Evolutionary conservation across 2,329 filamentous ascomycete species (phyloP), one percentile per base, ranked within the genome.

Genomic region (Aureobasidium sp.): DNA sequence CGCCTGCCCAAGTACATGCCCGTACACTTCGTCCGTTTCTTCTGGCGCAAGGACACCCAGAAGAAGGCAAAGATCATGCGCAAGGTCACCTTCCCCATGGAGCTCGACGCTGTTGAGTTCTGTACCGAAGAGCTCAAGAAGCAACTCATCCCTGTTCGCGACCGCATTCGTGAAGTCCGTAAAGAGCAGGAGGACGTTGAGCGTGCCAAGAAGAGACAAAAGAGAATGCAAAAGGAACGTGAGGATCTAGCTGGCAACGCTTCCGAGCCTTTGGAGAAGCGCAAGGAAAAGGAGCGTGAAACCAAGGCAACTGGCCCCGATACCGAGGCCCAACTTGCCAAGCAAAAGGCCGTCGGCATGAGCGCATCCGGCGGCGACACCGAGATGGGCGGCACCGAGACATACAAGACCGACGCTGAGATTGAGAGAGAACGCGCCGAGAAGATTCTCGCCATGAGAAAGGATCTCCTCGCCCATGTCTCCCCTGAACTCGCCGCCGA

Each of bases 61-160:
- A 97, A 97, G 81, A 99, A 99, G 82, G 92, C 93, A 67, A 99
- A 99, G 82, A 99, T 99, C 69, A 93, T 99, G 90, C 90, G 92
- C 73, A 99, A 97, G 78, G 94, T 99, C 62, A 93, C 91, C 0
- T 99, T 99, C 73, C 93, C 93, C 7, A 87, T 90, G 56, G 94
- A 99, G 76, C 80, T 99, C 37, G 94, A 99, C 70, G 86, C 90
- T 42, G 87, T 96, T 25, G 94, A 99, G 73, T 97, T 96, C 76
- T 99, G 94, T 76, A 93, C 92, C 14, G 92, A 97, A 29, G 88
- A 94, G 59, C 81, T 99, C 65, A 88, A 86, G 74, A 87, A 87
- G 71, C 84, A 89, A 68, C 82, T 99, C 48, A 80, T 97, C 51
- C 95, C 94, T 1, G 88, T 99, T n/a, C 86, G 94, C 64, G 94